Conservation (phyloP, 2,329 filamentous ascomycete genomes). For the Beauveria asiatica region DNA sequence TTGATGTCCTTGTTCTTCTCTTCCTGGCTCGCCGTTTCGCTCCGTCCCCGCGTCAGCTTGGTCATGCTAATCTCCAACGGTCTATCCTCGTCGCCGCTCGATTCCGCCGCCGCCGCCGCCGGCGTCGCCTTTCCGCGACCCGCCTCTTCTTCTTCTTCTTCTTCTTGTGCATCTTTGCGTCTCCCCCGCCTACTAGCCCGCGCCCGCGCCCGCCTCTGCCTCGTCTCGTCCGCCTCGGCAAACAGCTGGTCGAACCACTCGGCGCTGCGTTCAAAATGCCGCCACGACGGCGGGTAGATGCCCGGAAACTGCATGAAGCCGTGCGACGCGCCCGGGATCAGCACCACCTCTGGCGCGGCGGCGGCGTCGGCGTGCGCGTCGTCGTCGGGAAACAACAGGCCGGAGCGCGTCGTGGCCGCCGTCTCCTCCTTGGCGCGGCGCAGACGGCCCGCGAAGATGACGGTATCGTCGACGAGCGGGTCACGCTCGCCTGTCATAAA, state of each 20-base stretch:
- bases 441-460: constrained; percentile 88
- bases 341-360: constrained; percentile 56
- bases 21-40: constrained; percentile 6
- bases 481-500: constrained; percentile 93
- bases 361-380: constrained; percentile 14
- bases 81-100: constrained; percentile 68
- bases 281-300: constrained; percentile 85
- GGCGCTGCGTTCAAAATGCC: constrained; percentile 69
- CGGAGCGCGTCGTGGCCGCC: constrained; percentile 32
- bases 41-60: constrained; percentile 28
- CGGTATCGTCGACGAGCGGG: constrained; percentile 90
- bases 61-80: constrained; percentile 74
- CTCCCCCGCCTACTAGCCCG: constrained; percentile 15
- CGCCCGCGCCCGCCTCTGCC: constrained; percentile 14
- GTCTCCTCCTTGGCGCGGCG: constrained; percentile 63
- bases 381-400: constrained; percentile 5
- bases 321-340: constrained; percentile 85
- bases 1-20: not conserved
- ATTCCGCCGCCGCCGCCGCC: constrained; percentile 37
- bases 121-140: not conserved
- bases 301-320: constrained; percentile 89
- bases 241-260: constrained; percentile 80
- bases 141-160: not conserved
- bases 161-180: not conserved
- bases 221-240: constrained; percentile 36